A percentile compares a stretch with the other conserved stretches of the same genome.
Conservation (phyloP, 495 filamentous ascomycete genomes). For the Tuber calosporum region DNA sequence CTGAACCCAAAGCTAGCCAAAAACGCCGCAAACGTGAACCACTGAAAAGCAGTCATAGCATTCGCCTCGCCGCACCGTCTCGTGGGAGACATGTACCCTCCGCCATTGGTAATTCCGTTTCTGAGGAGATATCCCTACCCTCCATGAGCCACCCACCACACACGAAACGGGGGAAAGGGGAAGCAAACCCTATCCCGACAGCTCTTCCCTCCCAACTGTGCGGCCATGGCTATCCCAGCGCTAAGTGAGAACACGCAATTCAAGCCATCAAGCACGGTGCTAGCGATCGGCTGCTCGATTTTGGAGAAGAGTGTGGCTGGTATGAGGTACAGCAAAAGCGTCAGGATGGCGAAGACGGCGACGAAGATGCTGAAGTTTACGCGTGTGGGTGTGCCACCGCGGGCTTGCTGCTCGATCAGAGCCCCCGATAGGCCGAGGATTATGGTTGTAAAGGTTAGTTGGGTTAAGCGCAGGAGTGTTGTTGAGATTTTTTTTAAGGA, state of each 20-base stretch:
- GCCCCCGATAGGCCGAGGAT: conserved; percentile 34
- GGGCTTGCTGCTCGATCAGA: conserved; percentile 33
- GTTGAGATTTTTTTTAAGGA: not conserved
- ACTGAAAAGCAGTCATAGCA: conserved; percentile 39
- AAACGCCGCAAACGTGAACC: conserved; percentile 36
- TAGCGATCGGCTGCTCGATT: conserved; percentile 22
- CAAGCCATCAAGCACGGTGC: conserved; percentile 23
- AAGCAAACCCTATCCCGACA: conserved; percentile 20
- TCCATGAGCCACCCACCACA: not conserved
- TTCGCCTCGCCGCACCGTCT: conserved; percentile 38
- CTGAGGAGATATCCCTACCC: conserved; percentile 17
- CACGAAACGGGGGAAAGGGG: not conserved
- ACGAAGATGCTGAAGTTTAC: conserved; percentile 40
- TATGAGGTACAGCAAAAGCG: conserved; percentile 33
- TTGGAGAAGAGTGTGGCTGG: conserved; percentile 22
- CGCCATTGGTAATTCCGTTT: conserved; percentile 38
- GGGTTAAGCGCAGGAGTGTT: conserved; percentile 5
- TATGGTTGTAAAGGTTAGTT: conserved; percentile 29
- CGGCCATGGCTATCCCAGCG: conserved; percentile 37
- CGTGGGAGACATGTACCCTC: conserved; percentile 20
- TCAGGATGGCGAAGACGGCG: conserved; percentile 21
- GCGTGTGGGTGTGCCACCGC: conserved; percentile 37
- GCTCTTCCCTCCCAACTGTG: conserved; percentile 23
- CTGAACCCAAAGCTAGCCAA: conserved; percentile 20
- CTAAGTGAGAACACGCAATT: conserved; percentile 37